These are phyloP conservation scores for Goffeauzyma gilvescens DNA, from an alignment of 768 basidiomycete species.

Conservation along the genomic window DNA sequence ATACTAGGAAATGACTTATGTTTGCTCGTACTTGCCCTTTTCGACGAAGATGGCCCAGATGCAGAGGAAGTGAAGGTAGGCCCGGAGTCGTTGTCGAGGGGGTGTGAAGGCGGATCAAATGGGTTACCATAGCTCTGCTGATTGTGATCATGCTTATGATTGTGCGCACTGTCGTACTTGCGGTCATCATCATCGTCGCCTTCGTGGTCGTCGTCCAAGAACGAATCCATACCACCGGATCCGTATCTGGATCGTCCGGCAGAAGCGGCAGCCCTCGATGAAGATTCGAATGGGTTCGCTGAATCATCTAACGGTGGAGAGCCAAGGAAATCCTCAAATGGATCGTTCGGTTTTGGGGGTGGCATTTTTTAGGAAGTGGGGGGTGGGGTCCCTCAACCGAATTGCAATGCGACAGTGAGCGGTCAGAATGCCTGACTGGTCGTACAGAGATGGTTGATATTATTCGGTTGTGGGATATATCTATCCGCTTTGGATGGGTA, in stretches of 20 bases:
- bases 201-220: constrained; percentile 23
- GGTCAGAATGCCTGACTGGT: too few relatives aligned
- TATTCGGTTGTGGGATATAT: too few relatives aligned
- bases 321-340: constrained; percentile 24
- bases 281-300: constrained; percentile 5
- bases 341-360: constrained; percentile 11
- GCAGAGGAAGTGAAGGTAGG: too few relatives aligned
- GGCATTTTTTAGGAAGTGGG: too few relatives aligned
- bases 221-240: constrained; percentile 23
- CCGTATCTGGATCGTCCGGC: constrained; percentile 7
- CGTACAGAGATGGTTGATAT: too few relatives aligned
- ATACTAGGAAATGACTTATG: too few relatives aligned
- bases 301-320: constrained; percentile 18
- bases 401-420: too few relatives aligned
- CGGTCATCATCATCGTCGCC: neutral
- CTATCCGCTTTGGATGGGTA: too few relatives aligned
- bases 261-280: neutral
- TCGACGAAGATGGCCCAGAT: too few relatives aligned
- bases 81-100: too few relatives aligned
- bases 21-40: too few relatives aligned
- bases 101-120: neutral
- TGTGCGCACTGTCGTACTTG: neutral
- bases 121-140: neutral
- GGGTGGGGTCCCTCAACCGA: too few relatives aligned
- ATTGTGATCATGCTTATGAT: neutral